These are phyloP conservation scores for Dictyostelium brefeldianum DNA, from an alignment of 78 protist species.

Conservation along the genomic window DNA sequence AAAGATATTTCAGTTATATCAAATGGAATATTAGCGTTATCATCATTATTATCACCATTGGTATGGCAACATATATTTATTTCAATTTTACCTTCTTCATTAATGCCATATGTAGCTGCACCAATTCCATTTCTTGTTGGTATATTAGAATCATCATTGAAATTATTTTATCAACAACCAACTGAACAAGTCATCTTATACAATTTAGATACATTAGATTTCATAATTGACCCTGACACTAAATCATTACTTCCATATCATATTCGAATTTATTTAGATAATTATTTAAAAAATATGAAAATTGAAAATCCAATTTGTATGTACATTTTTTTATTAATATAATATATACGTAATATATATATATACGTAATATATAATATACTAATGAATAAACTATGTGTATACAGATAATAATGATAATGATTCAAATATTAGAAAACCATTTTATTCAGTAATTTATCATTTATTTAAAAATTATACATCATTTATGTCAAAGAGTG, in stretches of 20 bases:
- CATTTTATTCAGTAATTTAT: conserved; percentile 75
- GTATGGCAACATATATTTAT: conserved; percentile 80
- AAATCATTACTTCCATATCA: conserved; percentile 61
- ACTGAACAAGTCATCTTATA: conserved; percentile 71
- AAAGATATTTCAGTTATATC: conserved; percentile 30
- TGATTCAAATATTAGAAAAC: conserved; percentile 56
- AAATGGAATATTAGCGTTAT: conserved; percentile 53
- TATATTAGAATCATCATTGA: conserved; percentile 61
- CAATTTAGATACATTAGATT: conserved; percentile 54
- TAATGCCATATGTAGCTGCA: conserved; percentile 79
- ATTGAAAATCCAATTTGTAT: conserved; percentile 48
- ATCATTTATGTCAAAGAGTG: conserved; percentile 27
- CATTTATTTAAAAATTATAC: conserved; percentile 62
- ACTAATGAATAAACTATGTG: not conserved
- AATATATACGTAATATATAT: not conserved
- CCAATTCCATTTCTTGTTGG: conserved; percentile 79
- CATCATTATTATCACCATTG: conserved; percentile 56
- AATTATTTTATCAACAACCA: conserved; percentile 79
- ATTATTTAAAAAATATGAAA: conserved; percentile 40
- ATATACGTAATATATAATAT: not conserved
- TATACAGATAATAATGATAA: conserved; percentile 35
- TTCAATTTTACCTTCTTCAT: conserved; percentile 53
- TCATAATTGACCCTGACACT: conserved; percentile 49
- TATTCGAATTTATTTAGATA: conserved; percentile 39
- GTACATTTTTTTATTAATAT: not conserved